Percentiles rank a stretch among this genome's conserved stretches.
Conservation (phyloP, 2,329 filamentous ascomycete species). For the Botrytis deweyae region DNA sequence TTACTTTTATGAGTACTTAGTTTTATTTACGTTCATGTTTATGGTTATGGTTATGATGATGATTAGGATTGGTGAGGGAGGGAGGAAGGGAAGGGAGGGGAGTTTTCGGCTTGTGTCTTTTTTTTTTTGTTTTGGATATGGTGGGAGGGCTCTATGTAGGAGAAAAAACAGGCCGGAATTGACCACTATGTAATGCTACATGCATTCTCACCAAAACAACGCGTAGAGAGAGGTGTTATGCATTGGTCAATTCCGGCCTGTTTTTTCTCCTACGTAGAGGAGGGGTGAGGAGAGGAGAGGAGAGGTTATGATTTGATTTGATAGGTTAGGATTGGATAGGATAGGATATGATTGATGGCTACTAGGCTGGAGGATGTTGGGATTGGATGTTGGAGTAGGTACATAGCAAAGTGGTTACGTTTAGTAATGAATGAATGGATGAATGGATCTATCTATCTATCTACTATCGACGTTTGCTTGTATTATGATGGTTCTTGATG, state of each 20-base stretch:
- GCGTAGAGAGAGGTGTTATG: too few species aligned
- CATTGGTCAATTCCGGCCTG: too few species aligned
- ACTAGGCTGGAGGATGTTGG: background rate
- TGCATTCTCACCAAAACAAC: too few species aligned
- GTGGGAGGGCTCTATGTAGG: too few species aligned
- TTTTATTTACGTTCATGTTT: background rate
- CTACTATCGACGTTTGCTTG: background rate
- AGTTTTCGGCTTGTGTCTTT: background rate
- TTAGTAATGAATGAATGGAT: background rate
- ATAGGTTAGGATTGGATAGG: background rate
- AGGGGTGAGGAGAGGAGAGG: background rate
- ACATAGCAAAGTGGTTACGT: background rate
- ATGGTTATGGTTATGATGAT: constrained; percentile 1
- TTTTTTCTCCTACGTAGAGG: too few species aligned
- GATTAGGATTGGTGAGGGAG: constrained; percentile 2
- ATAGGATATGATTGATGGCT: background rate
- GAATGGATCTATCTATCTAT: background rate
- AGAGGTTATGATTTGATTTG: background rate
- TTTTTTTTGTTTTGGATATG: background rate
- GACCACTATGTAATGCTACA: too few species aligned
- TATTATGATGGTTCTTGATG: background rate
- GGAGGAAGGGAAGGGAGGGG: background rate
- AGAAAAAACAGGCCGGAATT: too few species aligned
- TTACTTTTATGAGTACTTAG: background rate
- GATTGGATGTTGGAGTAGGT: background rate